Base-by-base conservation (phyloP, 352 stramenopile genomes). In the Pythium sukuiense region DNA sequence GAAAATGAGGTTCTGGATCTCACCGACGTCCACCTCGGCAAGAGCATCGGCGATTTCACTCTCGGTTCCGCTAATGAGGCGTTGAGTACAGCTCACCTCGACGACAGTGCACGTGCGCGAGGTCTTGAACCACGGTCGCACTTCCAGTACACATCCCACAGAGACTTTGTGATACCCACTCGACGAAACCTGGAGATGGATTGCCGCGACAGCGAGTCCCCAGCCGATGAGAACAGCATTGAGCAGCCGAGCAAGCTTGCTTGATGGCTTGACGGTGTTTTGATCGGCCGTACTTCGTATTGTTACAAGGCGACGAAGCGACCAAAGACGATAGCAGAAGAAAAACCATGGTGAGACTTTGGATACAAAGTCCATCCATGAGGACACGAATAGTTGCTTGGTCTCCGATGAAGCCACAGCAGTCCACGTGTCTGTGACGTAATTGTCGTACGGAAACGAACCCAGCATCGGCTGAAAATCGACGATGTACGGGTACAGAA, bases 21-120 rank as follows among this genome's bases (percentile, higher is more conserved):
- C 1, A 1, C 27, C 3, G 0, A 24, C 24, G 18, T 39, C 26
- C 3, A 56, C 35, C 11, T 30, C 24, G 1, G 16, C 2, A 20
- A 66, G 30, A 6, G 20, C 46, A 4, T 11, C 8, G 4, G 49
- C 48, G 35, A 69, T n/a, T 30, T 72, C 66, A 7, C 33, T 20
- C 1, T 29, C 37, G 2, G 3, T 20, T 14, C 54, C 65, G 8
- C 13, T 9, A 29, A 72, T 68, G 5, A n/a, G 29, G 4, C 58
- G 52, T 45, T 69, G 46, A 13, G 41, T 57, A 45, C 66, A 72
- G 41, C 61, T 72, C 20, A 69, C 30, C 26, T 72, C 60, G 1
- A 65, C 26, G 2, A 72, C 55, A 0, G 60, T 29, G 39, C 66
- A 72, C n/a, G 55, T 59, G 46, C 65, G 61, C 3, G 27, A 13